A percentile compares a stretch with the other conserved stretches of the same genome.
These are phyloP conservation scores for Phytophthora palmivora DNA, from an alignment of 352 stramenopile species.

Conservation along the genomic window DNA sequence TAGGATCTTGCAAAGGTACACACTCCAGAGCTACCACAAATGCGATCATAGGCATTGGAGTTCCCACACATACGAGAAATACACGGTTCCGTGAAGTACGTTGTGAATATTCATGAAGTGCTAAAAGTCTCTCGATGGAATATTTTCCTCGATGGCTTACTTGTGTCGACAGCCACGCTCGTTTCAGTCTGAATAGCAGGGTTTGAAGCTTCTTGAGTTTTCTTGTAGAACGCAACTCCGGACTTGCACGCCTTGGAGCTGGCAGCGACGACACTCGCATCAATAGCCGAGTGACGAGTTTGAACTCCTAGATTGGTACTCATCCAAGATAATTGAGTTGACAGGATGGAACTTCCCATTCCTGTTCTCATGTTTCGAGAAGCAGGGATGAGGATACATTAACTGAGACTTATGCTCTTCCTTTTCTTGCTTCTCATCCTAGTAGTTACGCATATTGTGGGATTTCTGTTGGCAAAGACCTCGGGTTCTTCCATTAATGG, in stretches of 20 bases:
- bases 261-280: neutral
- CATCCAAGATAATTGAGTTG: neutral
- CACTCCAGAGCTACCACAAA: slow-evolving; percentile 23
- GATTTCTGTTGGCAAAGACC: slow-evolving; percentile 18
- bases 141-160: slow-evolving; percentile 36
- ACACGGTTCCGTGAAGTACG: slow-evolving; percentile 13
- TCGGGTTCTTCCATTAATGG: slow-evolving; percentile 25
- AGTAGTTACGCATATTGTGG: slow-evolving; percentile 34
- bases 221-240: neutral
- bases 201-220: neutral
- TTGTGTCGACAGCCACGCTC: slow-evolving; percentile 19
- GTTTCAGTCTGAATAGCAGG: slow-evolving; percentile 11
- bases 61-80: slow-evolving; percentile 20
- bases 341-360: slow-evolving; percentile 35
- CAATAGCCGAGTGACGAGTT: neutral
- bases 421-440: slow-evolving; percentile 30
- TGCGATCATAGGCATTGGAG: slow-evolving; percentile 22
- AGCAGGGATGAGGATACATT: slow-evolving; percentile 31
- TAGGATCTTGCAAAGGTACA: slow-evolving; percentile 19
- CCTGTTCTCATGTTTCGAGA: slow-evolving; percentile 17
- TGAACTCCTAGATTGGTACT: neutral
- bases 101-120: slow-evolving; percentile 32
- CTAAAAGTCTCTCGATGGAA: slow-evolving; percentile 41
- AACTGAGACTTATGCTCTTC: slow-evolving; percentile 33
- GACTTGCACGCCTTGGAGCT: neutral